Evolutionary conservation across 2,329 filamentous ascomycete genomes (phyloP), one percentile per base, ranked within the genome.

Genomic region (Penicillium psychrosexuale): DNA sequence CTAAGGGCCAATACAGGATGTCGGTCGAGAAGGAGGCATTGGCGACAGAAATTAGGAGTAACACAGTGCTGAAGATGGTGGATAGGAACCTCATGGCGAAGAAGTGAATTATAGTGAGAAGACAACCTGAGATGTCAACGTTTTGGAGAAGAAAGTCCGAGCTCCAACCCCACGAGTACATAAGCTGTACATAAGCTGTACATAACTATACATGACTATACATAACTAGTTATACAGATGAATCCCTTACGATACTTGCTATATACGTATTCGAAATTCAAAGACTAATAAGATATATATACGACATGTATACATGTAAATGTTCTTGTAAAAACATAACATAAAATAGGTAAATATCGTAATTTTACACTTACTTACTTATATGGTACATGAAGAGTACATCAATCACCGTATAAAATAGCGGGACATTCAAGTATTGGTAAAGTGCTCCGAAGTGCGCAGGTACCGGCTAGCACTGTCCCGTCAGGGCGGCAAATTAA

Each of bases 1-100:
- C 55, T 27, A 75, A 43, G 17, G 72, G 71, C 70, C 73, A 75
- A 62, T 70, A 73, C 30, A 73, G 65, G 43, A 76, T 66, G n/a
- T 75, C 69, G 28, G 68, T 60, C 9, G 68, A 63, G 27, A 59
- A 44, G 30, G 59, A 59, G 24, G 61, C 49, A 52, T 64, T 58
- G 34, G 63, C 55, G 36, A 43, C 11, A 39, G 62, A 48, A 12
- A 62, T 39, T 34, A 62, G 38, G 37, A 59, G 52, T 38, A 58
- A 55, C 31, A 65, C 3, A 2, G 52, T 48, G 8, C 54, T 43
- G 31, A 66, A 54, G 38, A 68, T 40, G 44, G 56, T 54, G 33
- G 56, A 13, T 22, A 66, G 54, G 48, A 63, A 55, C 34, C 57
- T 49, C 63, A 65, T 65, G 39, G 12, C 44, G 30, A 49, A 27